These are phyloP conservation scores for Arthrobotrys iridis DNA, from an alignment of 2,329 filamentous ascomycete genomes.

Conservation along the genomic window DNA sequence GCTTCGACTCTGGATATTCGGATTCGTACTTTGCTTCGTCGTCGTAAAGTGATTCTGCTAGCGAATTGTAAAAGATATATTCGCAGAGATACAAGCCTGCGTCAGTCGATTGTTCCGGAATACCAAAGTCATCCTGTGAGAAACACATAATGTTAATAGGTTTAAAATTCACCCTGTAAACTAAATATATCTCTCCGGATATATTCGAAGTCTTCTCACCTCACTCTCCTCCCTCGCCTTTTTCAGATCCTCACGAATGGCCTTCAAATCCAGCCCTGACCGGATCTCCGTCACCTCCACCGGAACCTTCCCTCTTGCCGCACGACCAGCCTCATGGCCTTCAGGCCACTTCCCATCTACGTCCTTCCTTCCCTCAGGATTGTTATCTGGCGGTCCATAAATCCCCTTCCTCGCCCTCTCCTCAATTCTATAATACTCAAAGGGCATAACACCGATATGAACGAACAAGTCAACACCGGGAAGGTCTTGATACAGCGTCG, in stretches of 20 bases:
- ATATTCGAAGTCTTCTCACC: not conserved
- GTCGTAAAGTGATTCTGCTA: slow-evolving; percentile 38
- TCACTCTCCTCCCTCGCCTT: slow-evolving; percentile 17
- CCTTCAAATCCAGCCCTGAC: slow-evolving; percentile 37
- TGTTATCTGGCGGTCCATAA: slow-evolving; percentile 26
- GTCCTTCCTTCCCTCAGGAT: slow-evolving; percentile 22
- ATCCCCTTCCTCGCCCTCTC: slow-evolving; percentile 26
- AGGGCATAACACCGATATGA: slow-evolving; percentile 38
- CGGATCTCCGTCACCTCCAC: slow-evolving; percentile 25
- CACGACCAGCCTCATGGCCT: slow-evolving; percentile 6
- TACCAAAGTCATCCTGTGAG: slow-evolving; percentile 21
- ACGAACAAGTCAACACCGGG: slow-evolving; percentile 46
- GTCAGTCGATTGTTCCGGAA: slow-evolving; percentile 24
- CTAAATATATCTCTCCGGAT: too few relatives aligned
- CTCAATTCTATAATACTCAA: slow-evolving; percentile 35
- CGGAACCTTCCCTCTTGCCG: slow-evolving; percentile 38
- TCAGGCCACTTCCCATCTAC: slow-evolving; percentile 39
- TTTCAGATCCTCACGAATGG: slow-evolving; percentile 24
- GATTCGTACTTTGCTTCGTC: slow-evolving; percentile 28
- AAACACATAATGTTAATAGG: not conserved
- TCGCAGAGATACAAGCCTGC: slow-evolving; percentile 48
- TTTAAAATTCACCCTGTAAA: too few relatives aligned
- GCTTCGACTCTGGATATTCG: slow-evolving; percentile 38
- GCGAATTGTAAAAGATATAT: slow-evolving; percentile 46
- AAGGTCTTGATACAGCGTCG: slow-evolving; percentile 39